phyloP scores from a whole-genome alignment of 495 filamentous ascomycete genomes.

The Articulospora tetracladia region DNA sequence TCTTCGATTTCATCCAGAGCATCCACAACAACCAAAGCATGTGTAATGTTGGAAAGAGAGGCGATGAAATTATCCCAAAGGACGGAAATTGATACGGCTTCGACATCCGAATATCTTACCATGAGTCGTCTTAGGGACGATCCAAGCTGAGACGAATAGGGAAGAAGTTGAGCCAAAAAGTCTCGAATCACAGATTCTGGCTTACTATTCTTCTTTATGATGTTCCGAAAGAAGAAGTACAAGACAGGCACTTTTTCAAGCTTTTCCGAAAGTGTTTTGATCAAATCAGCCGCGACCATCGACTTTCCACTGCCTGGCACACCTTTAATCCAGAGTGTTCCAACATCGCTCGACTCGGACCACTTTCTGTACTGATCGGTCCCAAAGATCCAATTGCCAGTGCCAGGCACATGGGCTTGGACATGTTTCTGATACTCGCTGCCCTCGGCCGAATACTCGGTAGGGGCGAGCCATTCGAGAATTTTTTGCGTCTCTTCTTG shows the following conservation, averaged over 20 bases:
- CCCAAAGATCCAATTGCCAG: constrained; percentile 40
- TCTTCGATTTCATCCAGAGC: constrained; percentile 42
- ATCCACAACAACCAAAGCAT: constrained; percentile 43
- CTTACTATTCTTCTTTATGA: constrained; percentile 44
- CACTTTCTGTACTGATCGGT: constrained; percentile 37
- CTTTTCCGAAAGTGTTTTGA: constrained; percentile 22
- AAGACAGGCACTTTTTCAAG: constrained; percentile 35
- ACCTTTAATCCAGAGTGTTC: constrained; percentile 45
- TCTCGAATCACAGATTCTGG: constrained; percentile 38
- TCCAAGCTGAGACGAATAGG: constrained; percentile 37
- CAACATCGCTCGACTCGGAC: constrained; percentile 30
- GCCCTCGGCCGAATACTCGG: constrained; percentile 25
- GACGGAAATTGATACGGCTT: constrained; percentile 6
- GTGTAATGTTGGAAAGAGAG: constrained; percentile 28
- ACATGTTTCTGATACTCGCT: constrained; percentile 37
- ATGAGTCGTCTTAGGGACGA: constrained; percentile 24
- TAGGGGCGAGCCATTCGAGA: constrained; percentile 35
- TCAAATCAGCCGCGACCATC: constrained; percentile 40
- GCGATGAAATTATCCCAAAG: constrained; percentile 21
- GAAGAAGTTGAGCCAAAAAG: constrained; percentile 40
- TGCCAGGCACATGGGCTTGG: constrained; percentile 35
- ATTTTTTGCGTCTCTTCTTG: constrained; percentile 19
- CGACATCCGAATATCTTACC: constrained; percentile 20
- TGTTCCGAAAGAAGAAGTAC: constrained; percentile 54
- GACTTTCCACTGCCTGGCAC: constrained; percentile 50